Evolutionary conservation across 2,329 filamentous ascomycete genomes (phyloP).

Genomic region (Arthrobotrys pseudoclavata): DNA sequence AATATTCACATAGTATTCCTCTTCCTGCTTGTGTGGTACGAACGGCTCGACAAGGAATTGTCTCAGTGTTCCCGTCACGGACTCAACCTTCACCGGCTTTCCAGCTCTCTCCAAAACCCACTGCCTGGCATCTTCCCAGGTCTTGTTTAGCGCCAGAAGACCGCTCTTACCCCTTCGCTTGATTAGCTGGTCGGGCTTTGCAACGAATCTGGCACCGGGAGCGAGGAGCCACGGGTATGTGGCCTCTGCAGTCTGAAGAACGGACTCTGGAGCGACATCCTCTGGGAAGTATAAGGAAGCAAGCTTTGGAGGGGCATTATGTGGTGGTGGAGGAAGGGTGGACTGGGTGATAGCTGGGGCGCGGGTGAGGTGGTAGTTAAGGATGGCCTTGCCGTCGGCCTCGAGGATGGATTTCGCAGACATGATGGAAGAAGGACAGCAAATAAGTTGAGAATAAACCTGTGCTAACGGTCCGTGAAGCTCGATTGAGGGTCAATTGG

Average conservation of each 20-base stretch:
- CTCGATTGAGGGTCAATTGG: conserved; percentile 55
- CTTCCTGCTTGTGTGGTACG: conserved; percentile 92
- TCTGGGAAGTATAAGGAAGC: conserved; percentile 93
- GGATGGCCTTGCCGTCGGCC: conserved; percentile 99
- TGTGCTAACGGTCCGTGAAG: conserved; percentile 60
- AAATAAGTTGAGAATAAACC: conserved; percentile 45
- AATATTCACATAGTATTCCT: conserved; percentile 99
- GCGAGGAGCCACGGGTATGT: conserved; percentile 96
- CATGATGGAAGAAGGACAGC: conserved; percentile 71
- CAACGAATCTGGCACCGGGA: conserved; percentile 89
- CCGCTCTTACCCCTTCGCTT: conserved; percentile 99
- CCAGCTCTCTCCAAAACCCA: conserved; percentile 94
- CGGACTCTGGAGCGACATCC: conserved; percentile 82
- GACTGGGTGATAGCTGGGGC: conserved; percentile 98
- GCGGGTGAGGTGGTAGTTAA: conserved; percentile 99
- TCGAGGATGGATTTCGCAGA: conserved; percentile 97
- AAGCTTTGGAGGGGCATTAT: conserved; percentile 92
- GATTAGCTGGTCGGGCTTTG: conserved; percentile 99
- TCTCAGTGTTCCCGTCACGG: conserved; percentile 86
- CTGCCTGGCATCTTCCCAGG: conserved; percentile 90
- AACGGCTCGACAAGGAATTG: conserved; percentile 99
- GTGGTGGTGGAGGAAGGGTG: conserved; percentile 84
- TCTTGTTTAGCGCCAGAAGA: conserved; percentile 95
- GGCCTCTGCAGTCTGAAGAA: conserved; percentile 95
- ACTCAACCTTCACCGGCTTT: conserved; percentile 94